These are phyloP conservation scores for Pseudogymnoascus sp. DNA, from an alignment of 2,329 filamentous ascomycete species.

Conservation along the genomic window DNA sequence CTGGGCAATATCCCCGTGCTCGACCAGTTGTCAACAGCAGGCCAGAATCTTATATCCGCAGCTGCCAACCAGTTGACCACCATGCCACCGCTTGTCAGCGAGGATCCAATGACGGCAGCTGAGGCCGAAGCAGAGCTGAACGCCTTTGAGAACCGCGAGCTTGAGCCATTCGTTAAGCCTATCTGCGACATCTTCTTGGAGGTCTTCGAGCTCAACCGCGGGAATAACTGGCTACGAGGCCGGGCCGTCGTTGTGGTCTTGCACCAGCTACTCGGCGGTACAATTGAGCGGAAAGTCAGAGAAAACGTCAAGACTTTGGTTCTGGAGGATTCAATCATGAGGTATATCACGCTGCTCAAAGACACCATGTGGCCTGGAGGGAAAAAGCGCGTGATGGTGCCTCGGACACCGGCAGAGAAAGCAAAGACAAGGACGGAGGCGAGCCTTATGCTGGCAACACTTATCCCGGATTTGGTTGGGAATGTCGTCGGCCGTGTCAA, in stretches of 20 bases:
- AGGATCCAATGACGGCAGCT: conserved; percentile 44
- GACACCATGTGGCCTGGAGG: conserved; percentile 78
- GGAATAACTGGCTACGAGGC: conserved; percentile 95
- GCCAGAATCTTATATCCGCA: conserved; percentile 80
- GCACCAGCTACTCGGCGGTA: conserved; percentile 90
- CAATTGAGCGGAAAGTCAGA: conserved; percentile 89
- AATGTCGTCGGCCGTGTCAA: conserved; percentile 91
- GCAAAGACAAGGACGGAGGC: conserved; percentile 77
- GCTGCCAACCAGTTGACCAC: conserved; percentile 56
- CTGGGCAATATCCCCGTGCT: conserved; percentile 91
- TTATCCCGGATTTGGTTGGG: conserved; percentile 83
- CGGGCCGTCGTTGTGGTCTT: conserved; percentile 92
- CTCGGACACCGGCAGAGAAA: conserved; percentile 65
- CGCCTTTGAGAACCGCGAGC: conserved; percentile 81
- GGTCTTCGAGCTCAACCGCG: conserved; percentile 85
- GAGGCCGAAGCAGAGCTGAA: conserved; percentile 92
- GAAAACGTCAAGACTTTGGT: conserved; percentile 69
- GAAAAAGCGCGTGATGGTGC: conserved; percentile 38
- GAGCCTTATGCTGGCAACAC: conserved; percentile 76
- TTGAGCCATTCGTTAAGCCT: conserved; percentile 94
- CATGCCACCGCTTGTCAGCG: conserved; percentile 43
- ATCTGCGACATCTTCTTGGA: conserved; percentile 98
- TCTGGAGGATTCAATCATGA: conserved; percentile 69
- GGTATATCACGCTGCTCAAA: conserved; percentile 65
- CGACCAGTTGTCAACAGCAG: conserved; percentile 86